Evolutionary conservation across 768 basidiomycete species (phyloP), one percentile per base, ranked within the genome.

Genomic region (Serendipita sp.): DNA sequence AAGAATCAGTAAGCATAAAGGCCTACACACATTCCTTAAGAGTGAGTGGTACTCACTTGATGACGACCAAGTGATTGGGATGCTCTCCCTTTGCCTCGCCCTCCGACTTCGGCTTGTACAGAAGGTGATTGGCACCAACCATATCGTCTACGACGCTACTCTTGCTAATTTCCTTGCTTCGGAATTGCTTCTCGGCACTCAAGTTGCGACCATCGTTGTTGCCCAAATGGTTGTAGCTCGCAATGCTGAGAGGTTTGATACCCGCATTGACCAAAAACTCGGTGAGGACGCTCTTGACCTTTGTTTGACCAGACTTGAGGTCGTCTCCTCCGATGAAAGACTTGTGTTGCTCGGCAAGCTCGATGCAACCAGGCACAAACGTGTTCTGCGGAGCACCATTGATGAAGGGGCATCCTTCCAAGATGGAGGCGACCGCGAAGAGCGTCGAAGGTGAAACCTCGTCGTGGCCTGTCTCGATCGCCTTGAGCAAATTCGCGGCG

Each of bases 311-410:
- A 4, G 90, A 91, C 80, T 98, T 97, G 74, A 97, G 85, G 71
- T 98, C 95, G 70, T 97, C 95, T 38, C 95, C 94, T 50, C 90
- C 95, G 68, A 99, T 96, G 80, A 97, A 98, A 4, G 90, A 85
- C 69, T 84, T 77, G 68, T 87, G 75, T 65, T 84, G 81, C 77
- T 97, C 95, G 43, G 95, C 91, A 66, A 99, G 88, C 67, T 84
- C 82, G 70, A 99, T 88, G 68, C 86, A 85, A 66, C 95, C 95
- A 0, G 95, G 95, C 26, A 99, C 93, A 68, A 97, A 97, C 2
- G 95, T 96, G 81, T 99, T 99, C 80, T 98, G 94, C 3, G 95
- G 95, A 9, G 95, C 93, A 58, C 95, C 95, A 70, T 97, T 97
- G 70, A 98, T 82, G 79, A 94, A 99, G 20, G 95, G 92, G 70